phyloP scores from a whole-genome alignment of 2,329 filamentous ascomycete genomes.

The Fusarium hainanense region DNA sequence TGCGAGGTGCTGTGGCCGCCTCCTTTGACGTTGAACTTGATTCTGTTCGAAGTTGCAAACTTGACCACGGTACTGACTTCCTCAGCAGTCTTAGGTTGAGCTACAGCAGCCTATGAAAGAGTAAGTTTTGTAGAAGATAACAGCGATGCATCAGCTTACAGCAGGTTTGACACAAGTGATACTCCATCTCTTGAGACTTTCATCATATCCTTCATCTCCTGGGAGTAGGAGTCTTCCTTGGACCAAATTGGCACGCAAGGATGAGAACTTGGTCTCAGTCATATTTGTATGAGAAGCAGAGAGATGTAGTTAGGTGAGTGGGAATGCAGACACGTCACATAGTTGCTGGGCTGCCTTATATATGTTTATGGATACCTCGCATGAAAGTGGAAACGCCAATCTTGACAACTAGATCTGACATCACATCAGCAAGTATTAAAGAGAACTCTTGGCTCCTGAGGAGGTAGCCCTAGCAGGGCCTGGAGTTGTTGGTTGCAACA shows the following conservation, averaged over 20 bases:
- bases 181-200: constrained; percentile 54
- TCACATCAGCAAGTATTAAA: neutral
- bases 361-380: neutral
- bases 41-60: constrained; percentile 55
- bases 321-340: neutral
- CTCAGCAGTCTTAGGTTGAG: constrained; percentile 54
- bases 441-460: neutral
- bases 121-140: constrained; percentile 1
- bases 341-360: constrained; percentile 7
- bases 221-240: constrained; percentile 49
- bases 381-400: neutral
- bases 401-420: neutral
- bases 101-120: constrained; percentile 55
- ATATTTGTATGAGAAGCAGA: constrained; percentile 10
- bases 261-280: constrained; percentile 29
- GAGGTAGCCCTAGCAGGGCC: neutral
- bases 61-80: constrained; percentile 57
- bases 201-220: constrained; percentile 48
- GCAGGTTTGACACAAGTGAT: constrained; percentile 52
- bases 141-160: constrained; percentile 15
- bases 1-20: constrained; percentile 68
- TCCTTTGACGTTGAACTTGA: constrained; percentile 65
- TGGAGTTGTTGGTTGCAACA: neutral
- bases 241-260: constrained; percentile 34
- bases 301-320: neutral